Evolutionary conservation across 805 yeast genomes (phyloP).

Genomic region (Saccharomycopsis babjevae): DNA sequence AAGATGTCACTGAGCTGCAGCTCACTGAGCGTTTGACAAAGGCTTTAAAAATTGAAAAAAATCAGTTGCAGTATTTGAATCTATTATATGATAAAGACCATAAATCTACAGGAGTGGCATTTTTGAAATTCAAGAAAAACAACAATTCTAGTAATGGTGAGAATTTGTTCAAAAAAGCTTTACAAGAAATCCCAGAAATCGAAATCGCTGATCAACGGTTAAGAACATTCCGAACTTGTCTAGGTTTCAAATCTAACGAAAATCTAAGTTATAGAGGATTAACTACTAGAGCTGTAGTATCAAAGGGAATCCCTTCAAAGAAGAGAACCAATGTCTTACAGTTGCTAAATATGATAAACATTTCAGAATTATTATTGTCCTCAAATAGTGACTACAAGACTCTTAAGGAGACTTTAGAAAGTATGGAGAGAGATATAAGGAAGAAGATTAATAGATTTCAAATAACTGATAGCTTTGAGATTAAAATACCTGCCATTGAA

Average conservation of each 20-base stretch:
- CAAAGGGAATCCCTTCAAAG: constrained; percentile 25
- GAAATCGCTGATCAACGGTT: constrained; percentile 30
- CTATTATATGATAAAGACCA: constrained; percentile 37
- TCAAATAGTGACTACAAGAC: constrained; percentile 42
- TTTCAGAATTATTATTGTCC: neutral
- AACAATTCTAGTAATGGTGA: constrained; percentile 4
- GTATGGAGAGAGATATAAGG: constrained; percentile 41
- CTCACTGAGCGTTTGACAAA: constrained; percentile 25
- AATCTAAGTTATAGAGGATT: constrained; percentile 19
- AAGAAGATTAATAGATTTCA: constrained; percentile 35
- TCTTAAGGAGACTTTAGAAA: constrained; percentile 29
- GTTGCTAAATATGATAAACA: constrained; percentile 48
- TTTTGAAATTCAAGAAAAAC: constrained; percentile 33
- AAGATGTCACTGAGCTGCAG: constrained; percentile 32
- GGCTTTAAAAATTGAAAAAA: constrained; percentile 32
- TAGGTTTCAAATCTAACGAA: constrained; percentile 22
- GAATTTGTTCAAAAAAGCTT: constrained; percentile 22
- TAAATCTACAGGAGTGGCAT: constrained; percentile 48
- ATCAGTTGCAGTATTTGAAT: neutral
- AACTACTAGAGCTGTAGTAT: constrained; percentile 16
- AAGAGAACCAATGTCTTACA: constrained; percentile 41
- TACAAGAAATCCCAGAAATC: constrained; percentile 28
- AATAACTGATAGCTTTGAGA: constrained; percentile 30
- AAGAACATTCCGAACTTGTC: constrained; percentile 31
- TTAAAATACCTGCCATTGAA: constrained; percentile 42